A percentile compares a stretch with the other conserved stretches of the same genome.
These are phyloP conservation scores for Digitaria exilis DNA, from an alignment of 202 grass and related monocot species.

Conservation along the genomic window DNA sequence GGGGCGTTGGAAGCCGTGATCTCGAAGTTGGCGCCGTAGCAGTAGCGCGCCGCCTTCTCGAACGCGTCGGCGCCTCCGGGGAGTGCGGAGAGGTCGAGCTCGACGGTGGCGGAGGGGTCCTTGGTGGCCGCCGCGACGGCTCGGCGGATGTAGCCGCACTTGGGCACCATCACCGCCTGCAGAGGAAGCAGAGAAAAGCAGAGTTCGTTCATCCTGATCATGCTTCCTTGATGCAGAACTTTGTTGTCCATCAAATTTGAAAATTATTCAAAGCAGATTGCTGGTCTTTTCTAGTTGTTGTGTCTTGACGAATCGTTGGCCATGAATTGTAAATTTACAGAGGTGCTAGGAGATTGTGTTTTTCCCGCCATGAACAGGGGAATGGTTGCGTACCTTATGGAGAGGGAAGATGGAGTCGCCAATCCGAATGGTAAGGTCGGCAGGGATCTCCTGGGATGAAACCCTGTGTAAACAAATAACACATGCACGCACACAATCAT, in stretches of 20 bases:
- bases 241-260: neutral
- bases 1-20: slow-evolving; percentile 67
- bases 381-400: slow-evolving; percentile 93
- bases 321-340: neutral
- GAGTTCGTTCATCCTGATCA: neutral
- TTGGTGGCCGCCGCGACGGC: slow-evolving; percentile 43
- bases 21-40: slow-evolving; percentile 84
- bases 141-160: slow-evolving; percentile 68
- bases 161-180: slow-evolving; percentile 75
- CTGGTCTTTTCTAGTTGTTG: neutral
- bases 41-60: slow-evolving; percentile 71
- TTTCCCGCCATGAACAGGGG: neutral
- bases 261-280: neutral
- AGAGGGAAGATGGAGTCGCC: slow-evolving; percentile 69
- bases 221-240: neutral
- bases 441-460: slow-evolving; percentile 54
- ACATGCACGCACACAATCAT: neutral
- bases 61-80: slow-evolving; percentile 75
- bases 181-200: neutral
- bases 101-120: slow-evolving; percentile 12
- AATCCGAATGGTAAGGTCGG: slow-evolving; percentile 63
- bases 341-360: neutral
- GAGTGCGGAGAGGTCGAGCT: slow-evolving; percentile 51
- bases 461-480: slow-evolving; percentile 49
- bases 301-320: neutral